These are phyloP conservation scores for Oxyria digyna DNA, from an alignment of 148 eudicot species.

Conservation along the genomic window DNA sequence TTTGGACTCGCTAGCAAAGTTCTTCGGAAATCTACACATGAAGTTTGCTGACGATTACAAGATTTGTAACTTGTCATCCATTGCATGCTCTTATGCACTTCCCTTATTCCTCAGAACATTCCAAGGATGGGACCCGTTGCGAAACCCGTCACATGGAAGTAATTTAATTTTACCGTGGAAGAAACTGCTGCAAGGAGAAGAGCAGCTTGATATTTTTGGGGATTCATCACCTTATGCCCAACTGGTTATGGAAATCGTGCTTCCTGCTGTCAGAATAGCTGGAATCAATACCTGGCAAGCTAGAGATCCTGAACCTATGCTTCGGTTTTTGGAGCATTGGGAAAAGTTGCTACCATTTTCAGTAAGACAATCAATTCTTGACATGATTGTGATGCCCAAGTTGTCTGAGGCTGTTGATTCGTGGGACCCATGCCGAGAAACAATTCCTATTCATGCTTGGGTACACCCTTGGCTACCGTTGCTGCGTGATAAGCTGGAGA, in stretches of 20 bases:
- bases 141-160: slow-evolving; percentile 54
- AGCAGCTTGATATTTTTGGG: slow-evolving; percentile 28
- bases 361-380: slow-evolving; percentile 48
- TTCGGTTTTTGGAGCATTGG: slow-evolving; percentile 68
- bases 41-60: slow-evolving; percentile 56
- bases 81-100: slow-evolving; percentile 68
- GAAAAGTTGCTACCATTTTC: slow-evolving; percentile 59
- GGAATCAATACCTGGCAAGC: slow-evolving; percentile 88
- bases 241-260: slow-evolving; percentile 70
- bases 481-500: slow-evolving; percentile 72
- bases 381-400: slow-evolving; percentile 67
- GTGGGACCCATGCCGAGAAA: slow-evolving; percentile 81
- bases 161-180: slow-evolving; percentile 54
- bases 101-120: slow-evolving; percentile 71
- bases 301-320: slow-evolving; percentile 86
- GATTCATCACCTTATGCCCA: slow-evolving; percentile 45
- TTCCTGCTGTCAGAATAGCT: slow-evolving; percentile 80
- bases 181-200: slow-evolving; percentile 54
- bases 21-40: slow-evolving; percentile 39
- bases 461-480: slow-evolving; percentile 89
- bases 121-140: slow-evolving; percentile 90
- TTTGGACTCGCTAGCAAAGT: slow-evolving; percentile 46
- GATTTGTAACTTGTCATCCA: slow-evolving; percentile 48
- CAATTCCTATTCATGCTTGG: slow-evolving; percentile 86
- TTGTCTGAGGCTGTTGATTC: slow-evolving; percentile 62